Evolutionary conservation across 1,139 yeast species (phyloP), one percentile per base, ranked within the genome.

Genomic region (Torulaspora globosa): DNA sequence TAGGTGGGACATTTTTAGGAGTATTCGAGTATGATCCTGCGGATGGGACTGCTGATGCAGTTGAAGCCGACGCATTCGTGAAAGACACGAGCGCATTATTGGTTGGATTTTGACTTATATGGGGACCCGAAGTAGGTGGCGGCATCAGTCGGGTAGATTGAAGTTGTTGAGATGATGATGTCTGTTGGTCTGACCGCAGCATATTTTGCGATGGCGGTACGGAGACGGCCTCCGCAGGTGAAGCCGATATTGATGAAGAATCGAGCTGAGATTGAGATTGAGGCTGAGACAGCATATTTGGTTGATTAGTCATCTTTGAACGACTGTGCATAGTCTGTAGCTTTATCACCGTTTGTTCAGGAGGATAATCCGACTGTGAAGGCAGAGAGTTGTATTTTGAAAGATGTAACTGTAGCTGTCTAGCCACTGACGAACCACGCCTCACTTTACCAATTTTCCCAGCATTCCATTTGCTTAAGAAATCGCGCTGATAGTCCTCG

Each of bases 401-500:
- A 59, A 84, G 72, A 65, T 84, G 90, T 54, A 84, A 68, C 61
- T 84, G 92, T 51, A 84, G 69, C 60, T 84, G 92, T 61, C 92
- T 75, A 24, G 88, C 80, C 12, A 84, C 92, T 18, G 86, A 79
- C 6, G 87, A 80, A 5, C 94, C 94, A 56, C 95, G 71, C 67
- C 94, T 83, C 16, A 82, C 76, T 59, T 84, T 84, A 57, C 80
- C 78, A 42, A 84, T 69, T 27, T 84, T 77, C 10, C 92, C 97
- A 52, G 78, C 82, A 52, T 78, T 79, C 66, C 90, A 81, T 68
- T 88, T 86, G 55, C 75, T 79, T 63, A 89, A 70, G 58, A 89
- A 90, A 54, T 94, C 98, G 43, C 81, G 82, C 59, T 85, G 84
- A 63, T 85, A 89, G 39, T 82, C 73, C 36, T 86, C 94, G 54